A percentile compares a stretch with the other conserved stretches of the same genome.
phyloP scores from a whole-genome alignment of 148 eudicot genomes.

The Simmondsia chinensis region DNA sequence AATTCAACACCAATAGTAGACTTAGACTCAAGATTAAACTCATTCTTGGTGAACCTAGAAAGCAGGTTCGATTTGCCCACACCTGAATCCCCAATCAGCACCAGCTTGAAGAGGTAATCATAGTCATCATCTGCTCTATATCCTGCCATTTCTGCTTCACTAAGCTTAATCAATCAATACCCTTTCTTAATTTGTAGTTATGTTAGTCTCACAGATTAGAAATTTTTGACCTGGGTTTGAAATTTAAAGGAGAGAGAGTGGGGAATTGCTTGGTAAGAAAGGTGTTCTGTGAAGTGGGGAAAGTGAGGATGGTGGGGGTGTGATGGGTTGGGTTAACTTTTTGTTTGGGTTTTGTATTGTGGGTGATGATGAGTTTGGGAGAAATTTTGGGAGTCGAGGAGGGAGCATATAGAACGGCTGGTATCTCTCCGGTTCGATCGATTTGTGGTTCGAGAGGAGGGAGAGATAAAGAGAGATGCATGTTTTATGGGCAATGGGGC shows the following conservation, averaged over 20 bases:
- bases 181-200: no score
- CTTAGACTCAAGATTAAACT: slow-evolving; percentile 68
- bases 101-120: slow-evolving; percentile 67
- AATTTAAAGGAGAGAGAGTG: background rate
- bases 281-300: background rate
- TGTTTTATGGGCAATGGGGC: no score
- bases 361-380: no score
- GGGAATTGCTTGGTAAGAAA: background rate
- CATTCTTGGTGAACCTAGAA: slow-evolving; percentile 65
- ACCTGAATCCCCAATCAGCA: slow-evolving; percentile 64
- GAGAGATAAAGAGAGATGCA: no score
- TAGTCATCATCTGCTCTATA: slow-evolving; percentile 67
- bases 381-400: no score
- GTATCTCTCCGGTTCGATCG: no score
- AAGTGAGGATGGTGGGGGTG: background rate
- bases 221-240: background rate
- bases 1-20: slow-evolving; percentile 77
- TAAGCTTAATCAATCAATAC: background rate
- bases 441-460: no score
- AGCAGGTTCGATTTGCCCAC: slow-evolving; percentile 64
- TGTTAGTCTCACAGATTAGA: no score
- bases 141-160: slow-evolving; percentile 30
- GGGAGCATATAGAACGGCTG: no score
- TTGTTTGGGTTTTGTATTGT: no score
- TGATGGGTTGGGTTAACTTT: background rate